phyloP scores from a whole-genome alignment of 2,329 filamentous ascomycete genomes.

The Dissoconium aciculare region DNA sequence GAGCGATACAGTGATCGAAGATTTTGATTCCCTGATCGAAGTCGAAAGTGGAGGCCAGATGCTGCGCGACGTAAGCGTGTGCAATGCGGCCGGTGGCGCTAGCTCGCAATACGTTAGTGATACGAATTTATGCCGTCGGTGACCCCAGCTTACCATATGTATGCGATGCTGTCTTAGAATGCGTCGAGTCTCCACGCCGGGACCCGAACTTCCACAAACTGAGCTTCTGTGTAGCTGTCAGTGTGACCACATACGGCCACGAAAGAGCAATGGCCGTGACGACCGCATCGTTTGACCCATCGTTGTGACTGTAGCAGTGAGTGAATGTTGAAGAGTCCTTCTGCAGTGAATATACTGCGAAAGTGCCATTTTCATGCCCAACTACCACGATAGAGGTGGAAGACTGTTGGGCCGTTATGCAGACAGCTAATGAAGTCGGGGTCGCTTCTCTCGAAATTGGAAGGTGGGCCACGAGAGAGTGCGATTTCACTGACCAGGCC shows the following conservation, averaged over 20 bases:
- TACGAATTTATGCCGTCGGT: too few relatives aligned
- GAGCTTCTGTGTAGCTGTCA: slow-evolving; percentile 57
- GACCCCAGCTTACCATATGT: too few relatives aligned
- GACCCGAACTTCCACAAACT: slow-evolving; percentile 48
- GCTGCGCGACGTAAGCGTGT: slow-evolving; percentile 67
- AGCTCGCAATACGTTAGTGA: too few relatives aligned
- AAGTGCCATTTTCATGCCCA: slow-evolving; percentile 58
- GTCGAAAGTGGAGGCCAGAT: slow-evolving; percentile 64
- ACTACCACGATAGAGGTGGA: slow-evolving; percentile 36
- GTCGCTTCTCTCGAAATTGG: too few relatives aligned
- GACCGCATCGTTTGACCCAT: slow-evolving; percentile 44
- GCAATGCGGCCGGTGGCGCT: slow-evolving; percentile 54
- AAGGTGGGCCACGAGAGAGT: background rate
- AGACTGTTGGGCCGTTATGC: slow-evolving; percentile 26
- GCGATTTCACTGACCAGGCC: slow-evolving; percentile 56
- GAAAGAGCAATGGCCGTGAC: slow-evolving; percentile 57
- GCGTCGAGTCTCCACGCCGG: too few relatives aligned
- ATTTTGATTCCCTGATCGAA: slow-evolving; percentile 56
- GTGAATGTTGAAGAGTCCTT: slow-evolving; percentile 31
- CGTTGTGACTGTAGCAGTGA: slow-evolving; percentile 43
- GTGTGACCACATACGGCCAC: slow-evolving; percentile 63
- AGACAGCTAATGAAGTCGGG: slow-evolving; percentile 54
- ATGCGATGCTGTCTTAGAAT: too few relatives aligned
- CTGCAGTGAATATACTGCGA: slow-evolving; percentile 52
- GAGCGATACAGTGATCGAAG: slow-evolving; percentile 61